A percentile compares a stretch with the other conserved stretches of the same genome.
Conservation (phyloP, 1,284 basidiomycete species). For the Apiotrichum gamsii region DNA sequence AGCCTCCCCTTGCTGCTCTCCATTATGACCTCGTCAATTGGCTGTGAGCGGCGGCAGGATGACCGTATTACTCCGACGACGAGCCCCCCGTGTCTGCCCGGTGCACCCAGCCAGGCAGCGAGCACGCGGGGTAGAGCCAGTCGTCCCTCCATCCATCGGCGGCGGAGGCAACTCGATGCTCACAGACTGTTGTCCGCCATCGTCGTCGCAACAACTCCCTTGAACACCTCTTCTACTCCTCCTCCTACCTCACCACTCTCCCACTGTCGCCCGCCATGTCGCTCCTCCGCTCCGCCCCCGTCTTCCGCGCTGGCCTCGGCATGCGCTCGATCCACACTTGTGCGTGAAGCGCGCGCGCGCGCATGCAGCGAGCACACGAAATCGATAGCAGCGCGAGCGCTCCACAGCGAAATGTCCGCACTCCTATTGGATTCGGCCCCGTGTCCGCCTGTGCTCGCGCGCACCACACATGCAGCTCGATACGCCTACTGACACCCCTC, state of each 20-base stretch:
- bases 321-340: slow-evolving; percentile 35
- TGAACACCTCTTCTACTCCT: not conserved
- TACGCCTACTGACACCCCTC: not conserved
- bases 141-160: not conserved
- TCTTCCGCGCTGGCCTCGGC: slow-evolving; percentile 31
- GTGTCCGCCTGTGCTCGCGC: not conserved
- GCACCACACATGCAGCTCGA: not conserved
- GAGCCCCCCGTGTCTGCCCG: no score
- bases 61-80: no score
- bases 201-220: not conserved
- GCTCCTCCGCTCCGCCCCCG: slow-evolving; percentile 30
- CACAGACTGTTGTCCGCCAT: no score
- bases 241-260: slow-evolving; percentile 3
- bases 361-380: no score
- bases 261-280: slow-evolving; percentile 27
- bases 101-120: no score
- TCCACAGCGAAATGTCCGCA: no score
- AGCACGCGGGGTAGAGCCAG: no score
- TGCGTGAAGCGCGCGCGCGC: slow-evolving; percentile 16
- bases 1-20: no score
- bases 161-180: not conserved
- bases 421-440: no score
- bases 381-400: no score
- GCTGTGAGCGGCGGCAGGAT: no score
- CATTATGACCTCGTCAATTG: no score